A percentile compares a stretch with the other conserved stretches of the same genome.
These are phyloP conservation scores for Baorangia bicolor DNA, from an alignment of 768 basidiomycete genomes.

Conservation along the genomic window DNA sequence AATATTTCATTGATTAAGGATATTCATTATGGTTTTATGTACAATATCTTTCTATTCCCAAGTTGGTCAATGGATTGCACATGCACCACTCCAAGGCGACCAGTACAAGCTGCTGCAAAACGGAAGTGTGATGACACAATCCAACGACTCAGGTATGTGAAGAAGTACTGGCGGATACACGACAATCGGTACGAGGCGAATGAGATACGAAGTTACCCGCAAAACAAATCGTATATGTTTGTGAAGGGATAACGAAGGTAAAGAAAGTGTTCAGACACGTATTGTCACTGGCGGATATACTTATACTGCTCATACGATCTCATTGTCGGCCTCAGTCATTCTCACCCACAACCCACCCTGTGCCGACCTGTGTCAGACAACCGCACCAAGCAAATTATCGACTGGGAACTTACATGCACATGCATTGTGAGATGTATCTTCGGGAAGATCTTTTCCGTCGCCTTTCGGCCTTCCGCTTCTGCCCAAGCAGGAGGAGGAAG, in stretches of 20 bases:
- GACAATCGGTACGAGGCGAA: background rate
- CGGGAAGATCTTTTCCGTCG: constrained; percentile 49
- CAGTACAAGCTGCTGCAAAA: background rate
- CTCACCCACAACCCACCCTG: constrained; percentile 58
- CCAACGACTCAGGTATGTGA: background rate
- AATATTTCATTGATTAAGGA: too few relatives aligned
- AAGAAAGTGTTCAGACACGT: background rate
- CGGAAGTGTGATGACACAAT: background rate
- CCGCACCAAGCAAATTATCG: background rate
- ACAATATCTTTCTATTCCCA: background rate
- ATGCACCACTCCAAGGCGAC: background rate
- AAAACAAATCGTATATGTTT: background rate
- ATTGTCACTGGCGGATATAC: too few relatives aligned
- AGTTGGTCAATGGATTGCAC: background rate
- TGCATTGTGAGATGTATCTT: constrained; percentile 59
- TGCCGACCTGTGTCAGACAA: background rate
- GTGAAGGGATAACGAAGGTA: background rate
- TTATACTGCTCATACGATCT: background rate
- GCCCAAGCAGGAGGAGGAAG: constrained; percentile 50
- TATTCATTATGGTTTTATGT: background rate
- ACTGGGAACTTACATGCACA: constrained; percentile 34
- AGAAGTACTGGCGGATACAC: background rate
- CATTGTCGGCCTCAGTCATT: constrained; percentile 26
- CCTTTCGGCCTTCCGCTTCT: constrained; percentile 44
- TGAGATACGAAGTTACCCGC: background rate